Percentiles rank a stretch among this genome's conserved stretches.
Evolutionary conservation across 1,284 basidiomycete species (phyloP).

Genomic region (Austroboletus rostrupii): DNA sequence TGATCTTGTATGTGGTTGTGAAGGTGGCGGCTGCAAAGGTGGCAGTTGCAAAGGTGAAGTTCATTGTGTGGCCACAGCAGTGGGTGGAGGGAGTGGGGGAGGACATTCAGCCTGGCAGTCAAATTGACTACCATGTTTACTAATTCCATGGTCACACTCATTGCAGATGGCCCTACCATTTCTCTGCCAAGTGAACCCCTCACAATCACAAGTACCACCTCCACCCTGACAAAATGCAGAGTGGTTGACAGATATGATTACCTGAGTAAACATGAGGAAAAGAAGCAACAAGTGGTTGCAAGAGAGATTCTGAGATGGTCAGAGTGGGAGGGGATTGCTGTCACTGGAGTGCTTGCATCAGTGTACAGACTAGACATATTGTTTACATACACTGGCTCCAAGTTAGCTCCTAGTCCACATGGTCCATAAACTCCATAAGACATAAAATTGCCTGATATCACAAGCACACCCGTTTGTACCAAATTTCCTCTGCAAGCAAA

Average conservation of each 20-base stretch:
- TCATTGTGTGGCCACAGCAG: too few relatives aligned
- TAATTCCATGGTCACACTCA: constrained; percentile 1
- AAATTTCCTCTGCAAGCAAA: not conserved
- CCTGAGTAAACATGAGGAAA: not conserved
- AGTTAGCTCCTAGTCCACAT: not conserved
- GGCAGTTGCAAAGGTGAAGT: too few relatives aligned
- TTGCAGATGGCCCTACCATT: not conserved
- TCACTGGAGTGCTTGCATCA: not conserved
- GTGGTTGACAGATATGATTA: not conserved
- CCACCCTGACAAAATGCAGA: not conserved
- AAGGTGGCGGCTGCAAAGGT: too few relatives aligned
- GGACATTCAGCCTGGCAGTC: not conserved
- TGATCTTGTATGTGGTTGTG: too few relatives aligned
- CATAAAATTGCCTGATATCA: constrained; percentile 4
- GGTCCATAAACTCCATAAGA: not conserved
- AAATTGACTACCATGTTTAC: not conserved
- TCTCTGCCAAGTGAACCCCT: not conserved
- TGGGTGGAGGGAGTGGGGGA: not conserved
- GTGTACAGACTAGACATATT: not conserved
- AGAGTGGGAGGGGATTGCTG: not conserved
- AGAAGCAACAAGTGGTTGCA: not conserved
- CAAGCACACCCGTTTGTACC: constrained; percentile 1
- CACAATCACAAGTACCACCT: not conserved
- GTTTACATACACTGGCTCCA: not conserved
- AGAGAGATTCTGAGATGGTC: too few relatives aligned